Base-by-base conservation (phyloP, 805 yeast genomes). In the Candida boleticola region DNA sequence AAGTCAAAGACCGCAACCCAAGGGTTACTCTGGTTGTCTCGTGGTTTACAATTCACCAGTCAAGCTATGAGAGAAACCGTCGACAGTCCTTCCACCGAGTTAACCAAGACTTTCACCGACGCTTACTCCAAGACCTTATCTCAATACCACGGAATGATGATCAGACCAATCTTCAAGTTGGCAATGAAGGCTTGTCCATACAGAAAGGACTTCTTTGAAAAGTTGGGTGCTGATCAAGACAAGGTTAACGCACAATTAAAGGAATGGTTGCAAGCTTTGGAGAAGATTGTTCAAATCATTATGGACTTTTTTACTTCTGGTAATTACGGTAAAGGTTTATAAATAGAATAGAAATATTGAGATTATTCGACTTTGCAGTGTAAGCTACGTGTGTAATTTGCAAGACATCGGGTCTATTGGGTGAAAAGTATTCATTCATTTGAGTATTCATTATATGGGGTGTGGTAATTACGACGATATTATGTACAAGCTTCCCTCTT, bases 121-220 rank as follows among this genome's bases (percentile, higher is more conserved):
- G 85, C 95, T n/a, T 89, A 89, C 70, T 58, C 74, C 48, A 85
- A 83, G 67, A 89, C 96, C 4, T 76, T 89, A 60, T 76, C 84
- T 45, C 81, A 89, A 64, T 83, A 80, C 67, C 97, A 89, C 68
- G 82, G 83, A 41, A 79, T 89, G 76, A 71, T 89, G 55, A 74
- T 89, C 48, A 85, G 83, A 58, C 96, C 96, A 21, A 80, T 89
- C 40, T 89, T 89, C 78, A 87, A 87, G 68, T 74, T 89, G 61
- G 97, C 97, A 37, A 89, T 89, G 96, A 86, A 85, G 64, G 95
- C 96, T 1, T 87, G 95, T 64, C 97, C 97, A 10, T 89, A 87
- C 67, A 80, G 96, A 71, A 80, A 79, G 61, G 95, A 82, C 58
- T 86, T 89, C 60, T 89, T 87, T 57, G 82, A 64, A 45, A 89